Base-by-base conservation (phyloP, 108 stramenopile species). In the Fistulifera solaris region DNA sequence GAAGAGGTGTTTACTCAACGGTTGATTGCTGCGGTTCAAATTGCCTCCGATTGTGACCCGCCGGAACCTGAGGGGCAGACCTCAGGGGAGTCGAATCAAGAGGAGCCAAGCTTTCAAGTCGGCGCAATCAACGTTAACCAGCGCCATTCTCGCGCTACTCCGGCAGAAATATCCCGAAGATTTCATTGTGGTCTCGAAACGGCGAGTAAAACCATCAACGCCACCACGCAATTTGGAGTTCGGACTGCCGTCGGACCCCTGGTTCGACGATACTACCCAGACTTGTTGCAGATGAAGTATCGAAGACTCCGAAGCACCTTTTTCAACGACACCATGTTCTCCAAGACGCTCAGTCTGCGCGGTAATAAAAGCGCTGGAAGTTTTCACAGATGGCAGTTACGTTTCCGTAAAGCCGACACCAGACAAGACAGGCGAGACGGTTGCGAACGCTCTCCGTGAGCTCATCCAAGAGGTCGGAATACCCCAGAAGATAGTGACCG, bases 171-270 rank as follows among this genome's bases (percentile, higher is more conserved):
- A 6, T 35, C 31, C 3, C 3, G 8, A 8, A 35, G 8, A 35
- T 35, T 35, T 8, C 6, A 8, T 35, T 35, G 31, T 52, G 59
- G 59, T 5, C 11, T 40, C 1, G 27, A 35, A 17, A 52, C 48
- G 12, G 59, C 59, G 2, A 2, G 25, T 13, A 28, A 28, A 6
- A 60, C 59, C 3, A 17, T 60, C 3, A n/a, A 40, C 8, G 59
- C 27, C 6, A 38, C 50, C 3, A 53, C 51, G 17, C 54, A 60
- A 5, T 16, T 27, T 27, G 50, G 50, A 3, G 24, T 51, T 6
- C 5, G 50, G 26, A 16, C 26, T 6, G 50, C 27, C 2, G 7
- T 4, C 2, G 25, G n/a, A 19, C 27, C n/a, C 3, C 18, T 21
- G 19, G 22, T 51, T 17, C 4, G 44, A 45, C 4, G 44, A 11